phyloP scores from a whole-genome alignment of 106 monocot species.

The Allium cepa region DNA sequence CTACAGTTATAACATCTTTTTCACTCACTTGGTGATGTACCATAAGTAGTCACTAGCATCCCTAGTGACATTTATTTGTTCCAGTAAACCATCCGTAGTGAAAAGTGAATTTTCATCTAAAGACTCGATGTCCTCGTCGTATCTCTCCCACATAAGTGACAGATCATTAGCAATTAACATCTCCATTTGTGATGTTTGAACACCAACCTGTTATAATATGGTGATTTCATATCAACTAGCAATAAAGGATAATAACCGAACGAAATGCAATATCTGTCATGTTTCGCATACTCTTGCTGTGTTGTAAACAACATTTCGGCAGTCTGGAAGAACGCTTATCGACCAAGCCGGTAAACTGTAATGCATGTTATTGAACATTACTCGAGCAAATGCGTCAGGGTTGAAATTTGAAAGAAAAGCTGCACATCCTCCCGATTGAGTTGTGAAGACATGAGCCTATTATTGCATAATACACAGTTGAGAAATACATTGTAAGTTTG shows the following conservation, averaged over 20 bases:
- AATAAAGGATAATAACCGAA: too few relatives aligned
- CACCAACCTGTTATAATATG: conserved; percentile 49
- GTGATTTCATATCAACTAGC: too few relatives aligned
- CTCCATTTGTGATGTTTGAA: conserved; percentile 95
- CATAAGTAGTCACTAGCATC: conserved; percentile 91
- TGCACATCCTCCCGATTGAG: conserved; percentile 65
- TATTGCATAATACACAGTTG: neutral
- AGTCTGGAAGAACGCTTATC: conserved; percentile 95
- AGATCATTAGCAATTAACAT: conserved; percentile 43
- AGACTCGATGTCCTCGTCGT: conserved; percentile 81
- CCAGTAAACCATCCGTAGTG: conserved; percentile 67
- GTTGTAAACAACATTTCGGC: conserved; percentile 84
- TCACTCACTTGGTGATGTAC: conserved; percentile 83
- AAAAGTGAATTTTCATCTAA: conserved; percentile 45
- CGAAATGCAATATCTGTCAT: neutral
- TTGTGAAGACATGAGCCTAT: conserved; percentile 80
- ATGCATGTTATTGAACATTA: conserved; percentile 85
- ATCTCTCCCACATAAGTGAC: conserved; percentile 81
- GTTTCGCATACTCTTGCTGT: conserved; percentile 69
- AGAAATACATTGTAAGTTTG: too few relatives aligned
- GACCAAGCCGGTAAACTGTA: conserved; percentile 95
- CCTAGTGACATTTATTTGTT: conserved; percentile 97
- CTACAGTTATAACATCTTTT: too few relatives aligned
- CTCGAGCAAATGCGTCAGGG: conserved; percentile 50
- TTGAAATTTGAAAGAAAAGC: conserved; percentile 93